Conservation (phyloP, 2,329 filamentous ascomycete species). For the Fusarium ambrosium region DNA sequence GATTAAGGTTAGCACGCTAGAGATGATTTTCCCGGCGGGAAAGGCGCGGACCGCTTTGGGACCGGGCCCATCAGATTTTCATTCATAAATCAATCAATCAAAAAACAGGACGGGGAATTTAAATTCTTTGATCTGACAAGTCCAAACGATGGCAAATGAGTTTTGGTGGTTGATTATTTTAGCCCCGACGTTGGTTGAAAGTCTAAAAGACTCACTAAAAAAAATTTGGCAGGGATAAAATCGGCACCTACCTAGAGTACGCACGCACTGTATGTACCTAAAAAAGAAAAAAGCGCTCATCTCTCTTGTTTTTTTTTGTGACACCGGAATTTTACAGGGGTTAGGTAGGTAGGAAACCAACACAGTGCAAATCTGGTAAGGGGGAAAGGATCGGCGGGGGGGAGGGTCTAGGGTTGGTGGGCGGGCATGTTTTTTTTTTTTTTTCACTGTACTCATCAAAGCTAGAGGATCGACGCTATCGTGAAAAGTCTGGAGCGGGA, state of each 20-base stretch:
- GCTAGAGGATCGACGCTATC: conserved; percentile 33
- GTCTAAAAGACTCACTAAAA: not conserved
- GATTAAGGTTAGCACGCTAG: conserved; percentile 42
- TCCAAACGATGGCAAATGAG: not conserved
- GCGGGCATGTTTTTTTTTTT: too few species aligned
- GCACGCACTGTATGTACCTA: not conserved
- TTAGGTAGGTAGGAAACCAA: not conserved
- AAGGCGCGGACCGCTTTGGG: conserved; percentile 27
- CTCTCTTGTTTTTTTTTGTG: not conserved
- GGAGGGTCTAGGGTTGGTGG: not conserved
- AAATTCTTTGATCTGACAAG: not conserved
- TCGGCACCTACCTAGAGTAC: not conserved
- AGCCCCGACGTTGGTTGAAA: not conserved
- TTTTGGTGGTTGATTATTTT: not conserved
- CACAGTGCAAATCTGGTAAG: conserved; percentile 8
- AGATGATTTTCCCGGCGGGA: conserved; percentile 8
- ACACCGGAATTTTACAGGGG: not conserved
- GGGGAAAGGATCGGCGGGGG: conserved; percentile 13
- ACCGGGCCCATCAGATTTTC: not conserved
- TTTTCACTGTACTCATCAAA: too few species aligned
- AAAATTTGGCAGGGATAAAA: not conserved
- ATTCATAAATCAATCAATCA: not conserved
- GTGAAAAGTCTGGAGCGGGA: conserved; percentile 21
- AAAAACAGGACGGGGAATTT: not conserved
- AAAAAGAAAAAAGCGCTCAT: not conserved